phyloP scores from a whole-genome alignment of 441 rosid species.

The Gossypium schwendimanii region DNA sequence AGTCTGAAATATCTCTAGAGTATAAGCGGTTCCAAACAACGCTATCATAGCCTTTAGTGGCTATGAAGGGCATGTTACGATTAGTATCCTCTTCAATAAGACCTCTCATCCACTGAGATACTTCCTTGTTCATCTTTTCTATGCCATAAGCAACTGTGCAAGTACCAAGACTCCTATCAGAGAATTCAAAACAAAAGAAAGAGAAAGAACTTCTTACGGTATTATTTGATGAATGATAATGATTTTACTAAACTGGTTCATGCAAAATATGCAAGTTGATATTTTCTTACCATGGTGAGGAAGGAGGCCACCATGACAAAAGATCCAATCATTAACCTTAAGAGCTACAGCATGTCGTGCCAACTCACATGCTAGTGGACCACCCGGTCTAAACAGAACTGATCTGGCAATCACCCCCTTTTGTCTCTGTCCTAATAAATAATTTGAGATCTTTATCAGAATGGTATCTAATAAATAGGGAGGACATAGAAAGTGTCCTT shows the following conservation, averaged over 20 bases:
- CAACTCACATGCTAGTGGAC: conserved; percentile 69
- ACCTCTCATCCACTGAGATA: conserved; percentile 79
- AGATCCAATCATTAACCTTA: conserved; percentile 80
- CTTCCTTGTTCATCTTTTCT: conserved; percentile 79
- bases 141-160: conserved; percentile 71
- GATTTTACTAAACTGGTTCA: conserved; percentile 1
- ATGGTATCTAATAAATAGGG: neutral
- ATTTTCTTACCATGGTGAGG: conserved; percentile 69
- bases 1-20: conserved; percentile 61
- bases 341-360: conserved; percentile 66
- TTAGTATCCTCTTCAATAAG: conserved; percentile 30
- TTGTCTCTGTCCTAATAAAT: conserved; percentile 90
- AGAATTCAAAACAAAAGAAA: conserved; percentile 18
- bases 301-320: conserved; percentile 94
- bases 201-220: conserved; percentile 11
- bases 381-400: conserved; percentile 71
- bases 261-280: conserved; percentile 2
- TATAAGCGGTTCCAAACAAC: conserved; percentile 89
- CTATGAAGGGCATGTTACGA: conserved; percentile 62
- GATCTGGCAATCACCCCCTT: conserved; percentile 87
- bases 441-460: conserved; percentile 23
- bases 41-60: conserved; percentile 72
- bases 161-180: conserved; percentile 31
- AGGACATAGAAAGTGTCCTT: neutral
- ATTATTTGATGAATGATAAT: neutral